Conservation (phyloP, 768 basidiomycete species). For the Mycena leptocephala region DNA sequence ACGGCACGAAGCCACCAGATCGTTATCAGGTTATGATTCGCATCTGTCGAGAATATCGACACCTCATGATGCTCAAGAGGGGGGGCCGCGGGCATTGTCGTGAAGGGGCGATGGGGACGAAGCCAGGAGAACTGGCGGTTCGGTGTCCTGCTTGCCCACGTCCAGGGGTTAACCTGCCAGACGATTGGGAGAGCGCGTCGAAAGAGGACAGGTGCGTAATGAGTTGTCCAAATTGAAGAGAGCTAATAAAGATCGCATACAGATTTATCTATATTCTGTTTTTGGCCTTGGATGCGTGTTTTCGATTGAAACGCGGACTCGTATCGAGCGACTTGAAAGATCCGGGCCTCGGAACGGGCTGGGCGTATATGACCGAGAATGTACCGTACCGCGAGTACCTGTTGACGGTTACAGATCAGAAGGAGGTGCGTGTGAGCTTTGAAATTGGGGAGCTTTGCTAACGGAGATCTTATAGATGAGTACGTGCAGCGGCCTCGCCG, state of each 20-base stretch:
- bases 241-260: background rate
- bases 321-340: conserved; percentile 1
- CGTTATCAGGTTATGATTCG: conserved; percentile 45
- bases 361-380: too few relatives aligned
- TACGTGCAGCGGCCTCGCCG: conserved; percentile 31
- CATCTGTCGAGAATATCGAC: conserved; percentile 11
- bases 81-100: conserved; percentile 17
- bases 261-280: conserved; percentile 35
- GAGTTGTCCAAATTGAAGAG: too few relatives aligned
- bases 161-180: conserved; percentile 29
- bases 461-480: too few relatives aligned
- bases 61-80: conserved; percentile 30
- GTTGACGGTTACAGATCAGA: conserved; percentile 3
- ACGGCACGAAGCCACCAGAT: conserved; percentile 35
- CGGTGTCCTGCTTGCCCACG: conserved; percentile 39
- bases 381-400: conserved; percentile 9
- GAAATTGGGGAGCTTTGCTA: too few relatives aligned
- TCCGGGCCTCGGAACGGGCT: conserved; percentile 16
- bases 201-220: too few relatives aligned
- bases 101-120: background rate
- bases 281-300: conserved; percentile 43
- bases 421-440: conserved; percentile 19
- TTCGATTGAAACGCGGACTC: conserved; percentile 35
- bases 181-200: conserved; percentile 26
- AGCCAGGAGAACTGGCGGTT: conserved; percentile 30